Evolutionary conservation across 176 grass and related monocot species (phyloP), one percentile per base, ranked within the genome.

Genomic region (Poa annua): DNA sequence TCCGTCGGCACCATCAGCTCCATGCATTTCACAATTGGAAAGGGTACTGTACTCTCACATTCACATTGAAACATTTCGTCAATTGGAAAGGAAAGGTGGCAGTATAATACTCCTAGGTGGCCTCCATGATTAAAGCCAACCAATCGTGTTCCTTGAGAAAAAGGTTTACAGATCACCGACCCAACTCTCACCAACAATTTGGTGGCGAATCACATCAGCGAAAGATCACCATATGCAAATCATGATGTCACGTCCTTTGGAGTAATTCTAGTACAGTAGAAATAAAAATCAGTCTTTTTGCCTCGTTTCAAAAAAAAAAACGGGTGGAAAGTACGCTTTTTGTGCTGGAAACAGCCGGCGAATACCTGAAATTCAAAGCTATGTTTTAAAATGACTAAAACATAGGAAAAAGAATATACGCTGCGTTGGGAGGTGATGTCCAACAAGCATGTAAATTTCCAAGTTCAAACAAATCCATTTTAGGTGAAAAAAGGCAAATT

Each of bases 131-230:
- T 50, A 73, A 73, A 73, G 44, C 22, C 29, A 72, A 14, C 44
- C 0, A 17, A 29, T 48, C 41, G 13, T 71, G 2, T 1, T 13
- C 11, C 24, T 62, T 62, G 11, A 62, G 47, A n/a, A 29, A 62
- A 62, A 63, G 25, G 25, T 32, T 2, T 22, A 32, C 12, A 29
- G 6, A 57, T 45, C 34, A 20, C 17, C 19, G 6, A 3, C 3
- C 4, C 63, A 32, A 3, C 22, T 15, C 22, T 15, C 47, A 76
- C 32, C 73, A 64, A 54, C 77, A 2, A 74, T 84, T 84, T 39
- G 81, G 87, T 65, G 81, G 49, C 7, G 15, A 68, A 88, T 88
- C 87, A 69, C 51, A 24, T 52, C 47, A 8, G 70, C 0, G 0
- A 48, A 13, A 13, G 12, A 9, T 6, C 50, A 49, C 41, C 60